A percentile compares a stretch with the other conserved stretches of the same genome.
Evolutionary conservation across 2,329 filamentous ascomycete genomes (phyloP).

Genomic region (Hirsutella minnesotensis): DNA sequence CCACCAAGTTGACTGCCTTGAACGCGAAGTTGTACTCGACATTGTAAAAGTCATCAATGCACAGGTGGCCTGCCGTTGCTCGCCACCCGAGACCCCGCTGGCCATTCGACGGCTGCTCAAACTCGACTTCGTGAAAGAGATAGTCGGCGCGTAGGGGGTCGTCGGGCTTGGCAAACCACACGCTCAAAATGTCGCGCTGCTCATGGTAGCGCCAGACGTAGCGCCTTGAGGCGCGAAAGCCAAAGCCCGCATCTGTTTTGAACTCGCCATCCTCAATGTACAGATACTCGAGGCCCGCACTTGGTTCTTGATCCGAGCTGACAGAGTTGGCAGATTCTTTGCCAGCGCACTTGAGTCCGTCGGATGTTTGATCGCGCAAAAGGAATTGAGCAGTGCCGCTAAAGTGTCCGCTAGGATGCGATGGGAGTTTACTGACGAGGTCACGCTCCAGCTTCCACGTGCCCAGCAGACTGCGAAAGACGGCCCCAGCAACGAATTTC

Average conservation of each 20-base stretch:
- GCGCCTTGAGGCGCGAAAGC: slow-evolving; percentile 49
- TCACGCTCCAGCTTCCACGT: slow-evolving; percentile 52
- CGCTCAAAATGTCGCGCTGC: slow-evolving; percentile 45
- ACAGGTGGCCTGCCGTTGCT: slow-evolving; percentile 57
- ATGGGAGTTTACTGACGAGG: slow-evolving; percentile 39
- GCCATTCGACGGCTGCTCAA: slow-evolving; percentile 26
- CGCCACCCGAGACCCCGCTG: slow-evolving; percentile 37
- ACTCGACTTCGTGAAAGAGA: slow-evolving; percentile 63
- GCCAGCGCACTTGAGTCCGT: slow-evolving; percentile 29
- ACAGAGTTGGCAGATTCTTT: slow-evolving; percentile 3
- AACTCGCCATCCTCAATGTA: slow-evolving; percentile 60
- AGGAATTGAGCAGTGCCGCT: slow-evolving; percentile 53
- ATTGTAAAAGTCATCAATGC: slow-evolving; percentile 60
- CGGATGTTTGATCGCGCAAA: slow-evolving; percentile 45
- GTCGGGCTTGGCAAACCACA: slow-evolving; percentile 61
- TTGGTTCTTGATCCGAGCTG: slow-evolving; percentile 12
- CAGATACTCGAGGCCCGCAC: slow-evolving; percentile 45
- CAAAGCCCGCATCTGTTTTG: slow-evolving; percentile 39
- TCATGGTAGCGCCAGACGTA: slow-evolving; percentile 66
- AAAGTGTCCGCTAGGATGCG: slow-evolving; percentile 53
- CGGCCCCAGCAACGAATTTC: slow-evolving; percentile 49
- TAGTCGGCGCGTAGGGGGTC: slow-evolving; percentile 55
- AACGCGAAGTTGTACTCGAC: slow-evolving; percentile 58
- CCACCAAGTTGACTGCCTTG: slow-evolving; percentile 39
- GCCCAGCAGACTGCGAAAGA: slow-evolving; percentile 61